A percentile compares a stretch with the other conserved stretches of the same genome.
These are phyloP conservation scores for Rubia balearica DNA, from an alignment of 305 asterid species.

Conservation along the genomic window DNA sequence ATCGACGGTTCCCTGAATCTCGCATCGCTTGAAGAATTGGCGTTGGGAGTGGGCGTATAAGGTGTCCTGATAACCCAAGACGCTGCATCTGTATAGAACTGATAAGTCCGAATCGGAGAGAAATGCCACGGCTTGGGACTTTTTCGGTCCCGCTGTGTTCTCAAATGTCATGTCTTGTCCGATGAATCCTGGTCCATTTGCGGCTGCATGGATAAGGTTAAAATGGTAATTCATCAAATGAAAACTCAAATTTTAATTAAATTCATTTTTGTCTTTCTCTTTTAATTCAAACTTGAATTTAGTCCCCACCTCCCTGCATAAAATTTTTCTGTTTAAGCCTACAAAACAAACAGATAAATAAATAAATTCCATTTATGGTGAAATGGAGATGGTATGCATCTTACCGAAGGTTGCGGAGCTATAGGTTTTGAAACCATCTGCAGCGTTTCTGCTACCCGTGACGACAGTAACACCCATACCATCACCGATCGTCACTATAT, in stretches of 20 bases:
- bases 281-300: too few relatives aligned
- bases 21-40: slow-evolving; percentile 71
- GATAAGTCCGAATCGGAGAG: slow-evolving; percentile 77
- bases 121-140: slow-evolving; percentile 86
- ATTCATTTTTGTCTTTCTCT: too few relatives aligned
- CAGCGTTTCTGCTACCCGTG: slow-evolving; percentile 48
- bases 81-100: slow-evolving; percentile 51
- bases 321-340: too few relatives aligned
- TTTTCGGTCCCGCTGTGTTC: slow-evolving; percentile 83
- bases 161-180: slow-evolving; percentile 76
- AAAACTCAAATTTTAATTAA: too few relatives aligned
- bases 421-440: slow-evolving; percentile 67
- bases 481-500: slow-evolving; percentile 78
- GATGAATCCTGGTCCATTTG: slow-evolving; percentile 71
- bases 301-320: neutral
- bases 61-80: slow-evolving; percentile 76
- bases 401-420: slow-evolving; percentile 45
- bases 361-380: neutral
- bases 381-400: neutral
- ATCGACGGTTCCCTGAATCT: slow-evolving; percentile 67
- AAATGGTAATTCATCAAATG: neutral
- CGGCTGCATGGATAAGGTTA: slow-evolving; percentile 37
- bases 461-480: slow-evolving; percentile 57
- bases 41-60: slow-evolving; percentile 78
- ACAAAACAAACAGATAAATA: too few relatives aligned